Evolutionary conservation across 306 rosid species (phyloP).

Genomic region (Trichosanthes cucumerina): DNA sequence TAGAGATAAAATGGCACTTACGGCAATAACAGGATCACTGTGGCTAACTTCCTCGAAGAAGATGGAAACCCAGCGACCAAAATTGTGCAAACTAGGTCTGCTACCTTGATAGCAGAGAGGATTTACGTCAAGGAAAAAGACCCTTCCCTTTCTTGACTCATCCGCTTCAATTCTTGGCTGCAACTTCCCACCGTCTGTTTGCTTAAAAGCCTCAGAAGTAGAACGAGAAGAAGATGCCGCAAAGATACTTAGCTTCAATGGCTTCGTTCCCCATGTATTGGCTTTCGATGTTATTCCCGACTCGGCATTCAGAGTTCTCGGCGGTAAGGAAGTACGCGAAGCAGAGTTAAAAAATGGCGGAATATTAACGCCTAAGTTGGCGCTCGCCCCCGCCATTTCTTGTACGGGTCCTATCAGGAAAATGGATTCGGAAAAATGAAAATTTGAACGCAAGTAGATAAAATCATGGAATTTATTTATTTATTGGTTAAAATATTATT

Average conservation of each 20-base stretch:
- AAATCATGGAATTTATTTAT: neutral
- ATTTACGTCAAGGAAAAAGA: conserved; percentile 76
- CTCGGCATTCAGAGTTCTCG: conserved; percentile 8
- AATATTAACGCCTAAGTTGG: conserved; percentile 17
- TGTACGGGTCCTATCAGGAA: neutral
- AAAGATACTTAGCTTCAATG: conserved; percentile 11
- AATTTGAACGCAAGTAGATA: neutral
- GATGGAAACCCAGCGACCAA: conserved; percentile 60
- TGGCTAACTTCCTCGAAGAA: conserved; percentile 53
- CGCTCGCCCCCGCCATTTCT: conserved; percentile 17
- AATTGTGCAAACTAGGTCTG: conserved; percentile 54
- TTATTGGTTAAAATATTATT: too few relatives aligned
- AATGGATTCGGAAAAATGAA: neutral
- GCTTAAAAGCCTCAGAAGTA: conserved; percentile 14
- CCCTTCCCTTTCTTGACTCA: conserved; percentile 31
- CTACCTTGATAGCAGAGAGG: conserved; percentile 68
- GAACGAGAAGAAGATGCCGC: conserved; percentile 12
- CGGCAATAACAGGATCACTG: conserved; percentile 67
- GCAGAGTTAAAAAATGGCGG: conserved; percentile 21
- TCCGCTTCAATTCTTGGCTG: conserved; percentile 12
- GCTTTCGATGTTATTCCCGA: neutral
- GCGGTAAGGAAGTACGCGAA: conserved; percentile 12
- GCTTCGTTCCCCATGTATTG: conserved; percentile 13
- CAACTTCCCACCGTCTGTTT: conserved; percentile 24
- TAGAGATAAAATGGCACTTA: conserved; percentile 15